Evolutionary conservation across 305 asterid species (phyloP).

Genomic region (Euphrasia arctica): DNA sequence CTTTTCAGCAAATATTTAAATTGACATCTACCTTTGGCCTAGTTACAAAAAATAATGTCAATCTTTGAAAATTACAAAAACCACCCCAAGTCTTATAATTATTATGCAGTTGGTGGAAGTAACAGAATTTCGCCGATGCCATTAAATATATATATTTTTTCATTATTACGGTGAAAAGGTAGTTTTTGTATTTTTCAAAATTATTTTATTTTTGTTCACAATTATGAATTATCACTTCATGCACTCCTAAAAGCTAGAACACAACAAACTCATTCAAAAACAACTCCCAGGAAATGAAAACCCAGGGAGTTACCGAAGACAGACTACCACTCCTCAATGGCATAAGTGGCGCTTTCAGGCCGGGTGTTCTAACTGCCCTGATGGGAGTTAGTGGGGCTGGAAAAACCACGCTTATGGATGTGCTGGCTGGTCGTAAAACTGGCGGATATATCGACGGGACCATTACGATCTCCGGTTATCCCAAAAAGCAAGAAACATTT

Average conservation of each 20-base stretch:
- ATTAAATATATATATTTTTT: too few relatives aligned
- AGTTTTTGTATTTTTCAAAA: too few relatives aligned
- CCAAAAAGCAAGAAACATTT: slow-evolving; percentile 34
- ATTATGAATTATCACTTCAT: too few relatives aligned
- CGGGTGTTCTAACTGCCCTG: slow-evolving; percentile 34
- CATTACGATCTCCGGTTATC: slow-evolving; percentile 34
- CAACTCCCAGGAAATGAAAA: slow-evolving; percentile 27
- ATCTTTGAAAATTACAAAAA: not conserved
- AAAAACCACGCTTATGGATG: slow-evolving; percentile 39
- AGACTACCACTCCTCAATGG: slow-evolving; percentile 31
- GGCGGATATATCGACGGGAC: slow-evolving; percentile 33
- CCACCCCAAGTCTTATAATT: too few relatives aligned
- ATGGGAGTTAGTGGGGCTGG: slow-evolving; percentile 41
- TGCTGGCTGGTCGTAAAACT: slow-evolving; percentile 31
- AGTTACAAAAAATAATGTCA: not conserved
- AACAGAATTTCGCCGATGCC: not conserved
- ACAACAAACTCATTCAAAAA: not conserved
- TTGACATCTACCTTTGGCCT: not conserved
- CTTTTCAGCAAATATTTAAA: not conserved
- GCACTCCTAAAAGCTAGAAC: not conserved
- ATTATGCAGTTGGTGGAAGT: not conserved
- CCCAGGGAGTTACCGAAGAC: slow-evolving; percentile 29
- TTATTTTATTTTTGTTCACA: not conserved
- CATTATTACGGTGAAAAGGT: too few relatives aligned
- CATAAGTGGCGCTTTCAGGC: slow-evolving; percentile 36